Evolutionary conservation across 371 early-diverging fungal species (phyloP), one percentile per base, ranked within the genome.

Genomic region (Mucor mucedo): DNA sequence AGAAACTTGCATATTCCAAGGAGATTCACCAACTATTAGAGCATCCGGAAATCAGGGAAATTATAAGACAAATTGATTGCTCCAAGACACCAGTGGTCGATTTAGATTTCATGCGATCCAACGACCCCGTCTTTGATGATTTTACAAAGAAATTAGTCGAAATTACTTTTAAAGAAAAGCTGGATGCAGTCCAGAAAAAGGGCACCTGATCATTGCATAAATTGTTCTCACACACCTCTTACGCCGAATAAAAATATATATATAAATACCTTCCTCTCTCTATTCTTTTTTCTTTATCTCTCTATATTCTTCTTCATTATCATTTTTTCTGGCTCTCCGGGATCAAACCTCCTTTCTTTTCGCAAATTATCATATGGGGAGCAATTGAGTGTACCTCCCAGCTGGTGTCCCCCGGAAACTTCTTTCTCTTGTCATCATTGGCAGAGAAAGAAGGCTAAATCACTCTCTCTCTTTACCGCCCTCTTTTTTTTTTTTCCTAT

Each of bases 21-120:
- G 68, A 69, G n/a, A 50, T 80, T n/a, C 70, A 55, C 32, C 52
- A 71, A n/a, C 71, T 66, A 35, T 58, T 80, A 6, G 41, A 75
- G 28, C 53, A 77, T 33, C 68, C 75, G 30, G 66, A 73, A 16
- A 61, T 77, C 28, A 65, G 73, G 55, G 67, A 69, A n/a, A 42
- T 73, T 16, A 61, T 77, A 2, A 41, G 48, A 30, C 41, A 48
- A 9, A 63, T 80, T 14, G 77, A 80, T 57, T 50, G 48, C 6
- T 75, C 77, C 8, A 42, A 55, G 1, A 58, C 69, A 28, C 73
- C 80, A 3, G 76, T 73, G 48, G 66, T 64, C 32, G 78, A 58
- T 50, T 50, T 69, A 35, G 65, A 66, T 29, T 45, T 33, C 21
- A 57, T 60, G n/a, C 55, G 71, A 63, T 38, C 60, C 3, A 33